These are phyloP conservation scores for Stagonosporopsis cucurbitacearum DNA, from an alignment of 2,329 filamentous ascomycete genomes.

Conservation along the genomic window DNA sequence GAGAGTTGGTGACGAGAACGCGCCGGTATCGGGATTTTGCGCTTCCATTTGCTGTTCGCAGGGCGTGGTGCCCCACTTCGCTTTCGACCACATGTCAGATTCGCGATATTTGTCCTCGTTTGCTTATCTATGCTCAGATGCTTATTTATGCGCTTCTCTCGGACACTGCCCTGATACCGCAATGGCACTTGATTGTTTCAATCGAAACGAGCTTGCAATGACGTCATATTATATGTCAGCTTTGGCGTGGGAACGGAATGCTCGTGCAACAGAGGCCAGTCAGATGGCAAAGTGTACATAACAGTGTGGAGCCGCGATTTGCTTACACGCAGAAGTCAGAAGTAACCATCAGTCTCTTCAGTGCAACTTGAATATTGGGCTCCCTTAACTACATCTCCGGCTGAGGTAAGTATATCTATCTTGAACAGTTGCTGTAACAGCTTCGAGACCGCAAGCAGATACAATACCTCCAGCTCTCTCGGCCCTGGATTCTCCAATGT, in stretches of 20 bases:
- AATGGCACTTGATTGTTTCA: no score
- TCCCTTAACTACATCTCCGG: background rate
- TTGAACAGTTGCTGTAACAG: background rate
- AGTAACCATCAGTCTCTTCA: no score
- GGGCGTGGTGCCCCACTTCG: constrained; percentile 13
- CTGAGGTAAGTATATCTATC: background rate
- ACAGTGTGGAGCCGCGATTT: no score
- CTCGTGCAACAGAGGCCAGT: background rate
- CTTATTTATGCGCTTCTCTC: no score
- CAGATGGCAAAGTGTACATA: background rate
- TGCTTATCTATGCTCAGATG: no score
- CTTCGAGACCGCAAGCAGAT: background rate
- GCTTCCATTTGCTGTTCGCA: background rate
- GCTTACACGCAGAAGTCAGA: no score
- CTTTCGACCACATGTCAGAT: background rate
- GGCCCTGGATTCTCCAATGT: background rate
- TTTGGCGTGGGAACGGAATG: background rate
- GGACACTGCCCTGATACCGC: no score
- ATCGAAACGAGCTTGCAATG: background rate
- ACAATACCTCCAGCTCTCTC: background rate
- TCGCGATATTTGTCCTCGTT: background rate
- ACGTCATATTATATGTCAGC: background rate
- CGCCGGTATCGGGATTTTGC: constrained; percentile 1
- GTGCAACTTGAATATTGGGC: background rate
- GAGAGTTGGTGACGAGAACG: background rate